Evolutionary conservation across 192 early-diverging fungal species (phyloP), one percentile per base, ranked within the genome.

Genomic region (Coemansia sp.): DNA sequence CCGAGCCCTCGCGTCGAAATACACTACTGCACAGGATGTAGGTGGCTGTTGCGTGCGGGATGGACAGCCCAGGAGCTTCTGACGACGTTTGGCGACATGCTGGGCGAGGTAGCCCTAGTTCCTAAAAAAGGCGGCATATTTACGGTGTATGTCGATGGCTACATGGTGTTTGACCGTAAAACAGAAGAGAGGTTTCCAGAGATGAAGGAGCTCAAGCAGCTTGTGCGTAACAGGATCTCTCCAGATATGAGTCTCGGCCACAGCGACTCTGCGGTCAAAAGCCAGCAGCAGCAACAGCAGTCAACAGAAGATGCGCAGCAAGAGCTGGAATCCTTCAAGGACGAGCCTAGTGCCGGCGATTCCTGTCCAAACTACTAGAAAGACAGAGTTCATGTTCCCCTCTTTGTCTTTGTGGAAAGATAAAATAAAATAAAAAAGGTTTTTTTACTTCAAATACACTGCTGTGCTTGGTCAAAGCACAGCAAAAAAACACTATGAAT

Each of bases 1-100:
- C 56, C 56, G 9, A 40, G 56, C 15, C 74, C 79, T 4, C 70
- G 79, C 10, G 72, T 82, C 12, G 79, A 76, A 69, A 76, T 84
- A 63, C 76, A 83, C 71, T 87, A 86, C 53, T 87, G 86, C 65
- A 86, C 81, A 13, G 69, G 77, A 50, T 87, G 86, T 40, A 72
- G 84, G 18, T 87, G 86, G 86, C 77, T 87, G 65, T 44, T 86
- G 61, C 74, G 86, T 18, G 85, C 86, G 42, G 90, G 86, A 52
- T 92, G 90, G 90, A 84, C 84, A 74, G 88, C 87, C 12, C 90
- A 92, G 52, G 90, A 92, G 63, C 74, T 92, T 15, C 74, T 92
- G 40, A 78, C 86, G 9, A 92, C 90, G 12, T 92, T 92, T 65
- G 76, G 75, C 45, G 85, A 83, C 52, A 68, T 63, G 0, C 76